phyloP scores from a whole-genome alignment of 345 rosid species.

The Populus nigra region DNA sequence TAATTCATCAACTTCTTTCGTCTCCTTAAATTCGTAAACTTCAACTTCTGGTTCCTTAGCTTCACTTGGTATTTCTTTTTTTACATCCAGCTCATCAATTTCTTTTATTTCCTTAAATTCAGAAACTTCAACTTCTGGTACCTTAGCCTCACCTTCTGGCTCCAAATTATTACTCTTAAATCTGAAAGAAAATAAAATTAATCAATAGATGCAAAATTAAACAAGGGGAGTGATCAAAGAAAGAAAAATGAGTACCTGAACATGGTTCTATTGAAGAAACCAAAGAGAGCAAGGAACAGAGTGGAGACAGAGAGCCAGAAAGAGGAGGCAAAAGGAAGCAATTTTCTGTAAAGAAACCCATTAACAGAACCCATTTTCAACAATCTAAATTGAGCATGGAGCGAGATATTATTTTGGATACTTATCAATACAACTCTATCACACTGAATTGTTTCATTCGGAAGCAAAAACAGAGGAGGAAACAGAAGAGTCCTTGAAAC shows the following conservation, averaged over 20 bases:
- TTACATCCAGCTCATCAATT: slow-evolving; percentile 9
- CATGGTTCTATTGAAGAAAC: slow-evolving; percentile 29
- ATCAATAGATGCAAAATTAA: not conserved
- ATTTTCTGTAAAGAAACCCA: slow-evolving; percentile 24
- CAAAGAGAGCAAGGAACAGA: slow-evolving; percentile 42
- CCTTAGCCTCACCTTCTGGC: slow-evolving; percentile 11
- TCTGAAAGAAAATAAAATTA: slow-evolving; percentile 27
- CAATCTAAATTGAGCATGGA: slow-evolving; percentile 21
- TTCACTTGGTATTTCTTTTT: slow-evolving; percentile 21
- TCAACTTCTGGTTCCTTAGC: slow-evolving; percentile 13
- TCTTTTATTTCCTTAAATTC: slow-evolving; percentile 15
- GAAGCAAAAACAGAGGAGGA: slow-evolving; percentile 43
- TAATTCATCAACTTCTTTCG: slow-evolving; percentile 17
- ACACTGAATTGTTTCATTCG: slow-evolving; percentile 30
- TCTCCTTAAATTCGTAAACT: slow-evolving; percentile 9
- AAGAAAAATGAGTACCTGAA: slow-evolving; percentile 36
- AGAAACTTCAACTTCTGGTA: slow-evolving; percentile 5
- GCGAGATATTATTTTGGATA: slow-evolving; percentile 16
- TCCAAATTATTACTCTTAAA: slow-evolving; percentile 15
- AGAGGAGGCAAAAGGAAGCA: slow-evolving; percentile 29
- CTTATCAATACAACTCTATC: slow-evolving; percentile 40
- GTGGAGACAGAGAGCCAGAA: slow-evolving; percentile 47
- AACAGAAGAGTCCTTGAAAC: slow-evolving; percentile 30
- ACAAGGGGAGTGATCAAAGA: not conserved
- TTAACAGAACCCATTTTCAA: slow-evolving; percentile 37